Evolutionary conservation across 441 rosid genomes (phyloP).

Genomic region (Erodium trifolium): DNA sequence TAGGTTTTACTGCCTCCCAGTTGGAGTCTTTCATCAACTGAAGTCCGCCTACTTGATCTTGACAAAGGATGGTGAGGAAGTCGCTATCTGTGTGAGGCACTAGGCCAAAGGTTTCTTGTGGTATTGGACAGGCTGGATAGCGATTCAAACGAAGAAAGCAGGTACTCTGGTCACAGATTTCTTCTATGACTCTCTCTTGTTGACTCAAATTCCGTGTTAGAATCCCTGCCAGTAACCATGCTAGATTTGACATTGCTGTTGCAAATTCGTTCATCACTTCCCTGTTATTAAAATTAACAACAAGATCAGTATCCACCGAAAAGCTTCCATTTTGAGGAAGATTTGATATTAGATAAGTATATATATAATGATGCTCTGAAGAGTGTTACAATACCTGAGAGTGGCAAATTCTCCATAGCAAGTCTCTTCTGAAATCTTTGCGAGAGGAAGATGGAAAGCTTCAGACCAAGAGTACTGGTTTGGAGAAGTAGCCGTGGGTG

Average conservation of each 20-base stretch:
- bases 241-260: conserved; percentile 44
- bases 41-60: conserved; percentile 66
- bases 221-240: conserved; percentile 41
- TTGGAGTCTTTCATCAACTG: conserved; percentile 58
- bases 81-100: conserved; percentile 71
- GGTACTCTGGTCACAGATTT: conserved; percentile 39
- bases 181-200: conserved; percentile 18
- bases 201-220: conserved; percentile 38
- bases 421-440: conserved; percentile 33
- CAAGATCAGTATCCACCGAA: not conserved
- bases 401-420: conserved; percentile 40
- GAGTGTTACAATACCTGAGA: conserved; percentile 29
- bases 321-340: not conserved
- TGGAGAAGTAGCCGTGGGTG: conserved; percentile 37
- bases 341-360: too few species aligned
- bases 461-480: conserved; percentile 61
- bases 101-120: conserved; percentile 36
- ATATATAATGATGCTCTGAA: not conserved
- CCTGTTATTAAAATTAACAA: conserved; percentile 22
- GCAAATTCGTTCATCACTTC: conserved; percentile 42
- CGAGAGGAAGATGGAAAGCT: conserved; percentile 56
- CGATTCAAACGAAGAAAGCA: conserved; percentile 56
- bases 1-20: conserved; percentile 60
- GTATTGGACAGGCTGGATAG: conserved; percentile 51
- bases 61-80: conserved; percentile 53